These are phyloP conservation scores for Torulaspora indica DNA, from an alignment of 805 yeast genomes.

Conservation along the genomic window DNA sequence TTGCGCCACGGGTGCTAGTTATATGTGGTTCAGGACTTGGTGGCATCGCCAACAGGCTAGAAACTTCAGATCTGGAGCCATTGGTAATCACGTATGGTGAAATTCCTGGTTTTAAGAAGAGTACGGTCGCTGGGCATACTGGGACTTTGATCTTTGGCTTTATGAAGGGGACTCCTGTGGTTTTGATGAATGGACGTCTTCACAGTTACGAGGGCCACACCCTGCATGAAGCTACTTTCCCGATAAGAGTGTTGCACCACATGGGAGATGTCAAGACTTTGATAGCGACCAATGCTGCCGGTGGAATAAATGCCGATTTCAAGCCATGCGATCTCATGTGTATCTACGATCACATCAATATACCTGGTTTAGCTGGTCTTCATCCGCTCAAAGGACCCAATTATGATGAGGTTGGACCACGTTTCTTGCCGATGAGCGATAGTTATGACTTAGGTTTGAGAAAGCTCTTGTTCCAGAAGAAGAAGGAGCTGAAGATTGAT, in stretches of 20 bases:
- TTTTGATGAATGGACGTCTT: conserved; percentile 90
- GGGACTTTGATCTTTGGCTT: conserved; percentile 78
- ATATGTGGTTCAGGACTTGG: conserved; percentile 96
- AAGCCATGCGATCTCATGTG: conserved; percentile 89
- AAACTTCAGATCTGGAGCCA: conserved; percentile 35
- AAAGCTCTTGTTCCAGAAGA: conserved; percentile 51
- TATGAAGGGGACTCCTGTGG: conserved; percentile 70
- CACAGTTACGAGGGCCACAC: conserved; percentile 91
- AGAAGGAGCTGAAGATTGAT: conserved; percentile 42
- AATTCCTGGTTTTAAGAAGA: conserved; percentile 74
- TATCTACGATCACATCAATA: conserved; percentile 78
- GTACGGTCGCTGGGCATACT: conserved; percentile 88
- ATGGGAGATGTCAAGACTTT: conserved; percentile 54
- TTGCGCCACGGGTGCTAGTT: conserved; percentile 60
- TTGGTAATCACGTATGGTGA: conserved; percentile 55
- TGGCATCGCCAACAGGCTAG: conserved; percentile 58
- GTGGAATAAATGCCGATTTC: conserved; percentile 66
- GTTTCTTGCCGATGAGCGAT: conserved; percentile 84
- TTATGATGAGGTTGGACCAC: conserved; percentile 70
- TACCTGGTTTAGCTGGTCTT: conserved; percentile 86
- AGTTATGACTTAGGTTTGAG: conserved; percentile 79
- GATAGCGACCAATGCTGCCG: conserved; percentile 94
- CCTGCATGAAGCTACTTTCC: conserved; percentile 78
- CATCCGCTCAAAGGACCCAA: conserved; percentile 89
- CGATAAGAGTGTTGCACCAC: conserved; percentile 66